phyloP scores from a whole-genome alignment of 805 yeast species.

The Yamadazyma nakazawae region DNA sequence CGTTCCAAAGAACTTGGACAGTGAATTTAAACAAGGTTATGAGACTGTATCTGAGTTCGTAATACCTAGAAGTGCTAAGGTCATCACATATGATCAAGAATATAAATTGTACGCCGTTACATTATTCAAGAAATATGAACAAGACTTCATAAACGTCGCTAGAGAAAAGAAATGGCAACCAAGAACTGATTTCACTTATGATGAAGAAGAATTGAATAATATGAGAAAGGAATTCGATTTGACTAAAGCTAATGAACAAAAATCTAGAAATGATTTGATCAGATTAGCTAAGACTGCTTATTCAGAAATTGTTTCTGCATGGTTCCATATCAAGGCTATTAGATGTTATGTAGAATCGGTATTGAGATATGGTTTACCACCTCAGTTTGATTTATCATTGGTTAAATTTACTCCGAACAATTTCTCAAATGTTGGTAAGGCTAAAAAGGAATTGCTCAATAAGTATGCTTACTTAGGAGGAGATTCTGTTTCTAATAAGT shows the following conservation, averaged over 20 bases:
- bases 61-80: slow-evolving; percentile 84
- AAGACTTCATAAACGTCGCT: slow-evolving; percentile 63
- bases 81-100: slow-evolving; percentile 70
- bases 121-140: slow-evolving; percentile 74
- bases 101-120: slow-evolving; percentile 73
- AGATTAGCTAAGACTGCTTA: slow-evolving; percentile 89
- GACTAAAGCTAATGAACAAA: slow-evolving; percentile 71
- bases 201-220: slow-evolving; percentile 69
- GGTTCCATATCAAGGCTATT: slow-evolving; percentile 88
- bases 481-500: slow-evolving; percentile 71
- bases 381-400: slow-evolving; percentile 64
- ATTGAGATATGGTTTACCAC: slow-evolving; percentile 94
- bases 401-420: slow-evolving; percentile 41
- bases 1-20: slow-evolving; percentile 66
- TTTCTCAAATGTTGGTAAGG: slow-evolving; percentile 43
- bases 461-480: slow-evolving; percentile 92
- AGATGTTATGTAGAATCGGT: slow-evolving; percentile 91
- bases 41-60: slow-evolving; percentile 79
- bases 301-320: slow-evolving; percentile 75
- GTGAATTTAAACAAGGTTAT: slow-evolving; percentile 63
- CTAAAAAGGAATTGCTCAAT: slow-evolving; percentile 65
- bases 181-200: slow-evolving; percentile 79
- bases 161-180: slow-evolving; percentile 90
- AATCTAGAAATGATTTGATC: slow-evolving; percentile 69
- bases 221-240: slow-evolving; percentile 75